Evolutionary conservation across 495 filamentous ascomycete species (phyloP), one percentile per base, ranked within the genome.

Genomic region (Penicillium simplicissimum): DNA sequence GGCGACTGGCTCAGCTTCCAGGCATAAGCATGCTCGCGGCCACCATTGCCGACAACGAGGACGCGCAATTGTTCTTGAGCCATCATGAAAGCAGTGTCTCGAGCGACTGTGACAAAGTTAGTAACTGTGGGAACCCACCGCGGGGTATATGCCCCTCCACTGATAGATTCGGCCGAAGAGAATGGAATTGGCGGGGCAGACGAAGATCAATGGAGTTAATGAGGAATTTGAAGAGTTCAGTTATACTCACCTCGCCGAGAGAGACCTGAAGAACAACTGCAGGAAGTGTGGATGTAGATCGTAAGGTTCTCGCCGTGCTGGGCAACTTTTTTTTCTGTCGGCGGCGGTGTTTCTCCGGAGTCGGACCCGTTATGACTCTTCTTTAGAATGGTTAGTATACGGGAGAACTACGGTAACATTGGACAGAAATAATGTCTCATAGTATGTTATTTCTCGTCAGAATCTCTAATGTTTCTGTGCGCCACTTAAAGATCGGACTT

Each of bases 1-100:
- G 85, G 78, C 17, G 93, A 97, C 71, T 96, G 89, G 66, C 86
- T 85, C 34, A 98, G 80, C 75, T 96, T 97, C 94, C 93, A 97
- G 40, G 94, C 93, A 42, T 97, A 82, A 37, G 95, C 92, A 80
- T 98, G 92, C 76, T 98, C 95, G 67, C 95, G 85, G 53, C 95
- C 95, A 57, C 95, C 95, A 74, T 90, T 94, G 70, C 95, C 95
- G 60, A 98, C 84, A 48, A 98, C 85, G 63, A 98, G 88, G 58
- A 97, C 83, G 59, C 79, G 77, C 65, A 83, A 72, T 67, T 73
- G 73, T 71, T 81, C 79, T 68, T 74, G 73, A 56, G 74, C 69
- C 78, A 81, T 81, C 57, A 58, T 76, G 59, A 57, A 37, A 59
- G 68, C 63, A 65, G 64, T 57, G 66, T 73, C 72, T 74, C 71